A percentile compares a stretch with the other conserved stretches of the same genome.
Conservation (phyloP, 2,329 filamentous ascomycete species). For the Alternaria panax region DNA sequence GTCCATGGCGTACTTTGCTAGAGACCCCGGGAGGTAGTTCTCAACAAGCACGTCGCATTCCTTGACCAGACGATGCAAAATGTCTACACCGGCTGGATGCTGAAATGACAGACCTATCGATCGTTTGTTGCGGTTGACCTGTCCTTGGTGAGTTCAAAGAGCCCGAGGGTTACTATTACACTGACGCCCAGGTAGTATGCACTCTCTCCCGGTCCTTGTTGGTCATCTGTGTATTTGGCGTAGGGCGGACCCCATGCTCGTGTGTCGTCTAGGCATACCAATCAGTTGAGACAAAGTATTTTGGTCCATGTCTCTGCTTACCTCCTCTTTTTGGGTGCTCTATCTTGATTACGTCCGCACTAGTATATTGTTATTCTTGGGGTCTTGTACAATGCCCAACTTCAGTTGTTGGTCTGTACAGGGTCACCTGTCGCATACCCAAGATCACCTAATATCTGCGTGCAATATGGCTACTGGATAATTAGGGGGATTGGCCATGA, state of each 20-base stretch:
- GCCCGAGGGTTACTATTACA: neutral
- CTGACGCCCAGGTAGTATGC: constrained; percentile 91
- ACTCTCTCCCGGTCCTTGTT: constrained; percentile 79
- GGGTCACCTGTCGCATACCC: constrained; percentile 68
- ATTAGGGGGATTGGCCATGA: constrained; percentile 24
- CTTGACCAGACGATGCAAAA: constrained; percentile 83
- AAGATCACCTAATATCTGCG: constrained; percentile 93
- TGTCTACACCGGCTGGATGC: constrained; percentile 79
- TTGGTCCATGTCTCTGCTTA: constrained; percentile 1
- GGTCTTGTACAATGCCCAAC: constrained; percentile 29
- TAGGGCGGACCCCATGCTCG: constrained; percentile 96
- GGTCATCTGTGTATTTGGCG: constrained; percentile 73
- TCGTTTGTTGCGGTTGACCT: constrained; percentile 98
- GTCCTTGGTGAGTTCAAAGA: neutral
- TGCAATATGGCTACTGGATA: constrained; percentile 82
- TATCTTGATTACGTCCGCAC: constrained; percentile 95
- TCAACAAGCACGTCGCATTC: constrained; percentile 94
- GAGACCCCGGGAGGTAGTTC: constrained; percentile 89
- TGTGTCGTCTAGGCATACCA: constrained; percentile 76
- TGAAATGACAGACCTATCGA: constrained; percentile 92
- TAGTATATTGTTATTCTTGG: constrained; percentile 49
- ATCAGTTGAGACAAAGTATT: neutral
- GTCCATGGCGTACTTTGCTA: constrained; percentile 92
- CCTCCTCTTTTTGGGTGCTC: constrained; percentile 75
- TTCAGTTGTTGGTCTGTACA: constrained; percentile 46